Conservation (phyloP, 2,329 filamentous ascomycete genomes). For the Diplodia mutila region DNA sequence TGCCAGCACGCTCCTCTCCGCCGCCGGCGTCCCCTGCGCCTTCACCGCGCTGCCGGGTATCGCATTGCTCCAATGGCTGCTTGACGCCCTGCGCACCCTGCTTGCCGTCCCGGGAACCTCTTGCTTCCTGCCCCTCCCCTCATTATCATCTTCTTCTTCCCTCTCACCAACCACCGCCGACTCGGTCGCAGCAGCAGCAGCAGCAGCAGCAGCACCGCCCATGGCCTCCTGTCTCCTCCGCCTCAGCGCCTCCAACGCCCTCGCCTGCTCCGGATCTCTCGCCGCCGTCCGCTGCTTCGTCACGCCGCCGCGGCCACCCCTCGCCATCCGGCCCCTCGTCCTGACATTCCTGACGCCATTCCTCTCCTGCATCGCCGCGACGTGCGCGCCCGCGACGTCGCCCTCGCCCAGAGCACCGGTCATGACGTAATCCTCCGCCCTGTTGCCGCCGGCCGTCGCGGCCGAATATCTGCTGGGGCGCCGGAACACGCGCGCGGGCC, state of each 20-base stretch:
- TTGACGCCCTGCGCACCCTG: background rate
- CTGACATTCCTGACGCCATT: background rate
- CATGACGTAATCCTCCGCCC: constrained; percentile 39
- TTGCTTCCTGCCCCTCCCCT: constrained; percentile 10
- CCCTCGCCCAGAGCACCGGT: constrained; percentile 40
- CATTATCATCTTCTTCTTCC: background rate
- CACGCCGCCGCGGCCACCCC: background rate
- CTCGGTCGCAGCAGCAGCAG: background rate
- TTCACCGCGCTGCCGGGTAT: constrained; percentile 43
- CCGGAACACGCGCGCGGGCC: constrained; percentile 33
- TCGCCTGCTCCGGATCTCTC: constrained; percentile 33
- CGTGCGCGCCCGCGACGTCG: constrained; percentile 8
- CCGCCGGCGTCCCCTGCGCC: constrained; percentile 47
- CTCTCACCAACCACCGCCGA: background rate
- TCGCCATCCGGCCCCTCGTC: constrained; percentile 14
- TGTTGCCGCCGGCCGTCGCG: constrained; percentile 22
- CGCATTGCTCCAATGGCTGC: background rate
- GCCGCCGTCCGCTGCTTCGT: constrained; percentile 32
- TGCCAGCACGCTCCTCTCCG: constrained; percentile 52
- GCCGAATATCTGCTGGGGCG: constrained; percentile 29
- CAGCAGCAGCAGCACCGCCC: background rate
- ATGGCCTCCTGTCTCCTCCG: constrained; percentile 37
- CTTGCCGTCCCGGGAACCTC: background rate
- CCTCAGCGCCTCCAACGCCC: constrained; percentile 39
- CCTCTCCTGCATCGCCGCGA: constrained; percentile 10